These are phyloP conservation scores for Zygoascus hellenicus DNA, from an alignment of 1,139 yeast species.

Conservation along the genomic window DNA sequence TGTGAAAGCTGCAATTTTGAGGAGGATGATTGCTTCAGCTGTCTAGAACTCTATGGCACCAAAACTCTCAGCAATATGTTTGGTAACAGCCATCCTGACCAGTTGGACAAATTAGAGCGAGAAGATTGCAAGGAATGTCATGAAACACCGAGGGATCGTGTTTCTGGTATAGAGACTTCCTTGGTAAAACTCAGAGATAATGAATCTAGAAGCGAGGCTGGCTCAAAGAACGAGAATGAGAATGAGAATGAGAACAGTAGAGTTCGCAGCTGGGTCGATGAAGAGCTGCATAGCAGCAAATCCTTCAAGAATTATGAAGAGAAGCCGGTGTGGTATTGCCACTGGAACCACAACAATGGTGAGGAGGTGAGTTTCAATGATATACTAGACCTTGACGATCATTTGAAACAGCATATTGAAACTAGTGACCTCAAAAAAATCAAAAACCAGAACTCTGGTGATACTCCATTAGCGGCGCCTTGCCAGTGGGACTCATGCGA, in stretches of 20 bases:
- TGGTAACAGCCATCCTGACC: neutral
- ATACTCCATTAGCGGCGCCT: slow-evolving; percentile 12
- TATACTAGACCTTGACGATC: slow-evolving; percentile 30
- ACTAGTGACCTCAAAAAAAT: slow-evolving; percentile 5
- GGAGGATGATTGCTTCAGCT: slow-evolving; percentile 7
- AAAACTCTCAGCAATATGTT: neutral
- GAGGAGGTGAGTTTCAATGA: slow-evolving; percentile 27
- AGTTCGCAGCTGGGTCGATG: slow-evolving; percentile 7
- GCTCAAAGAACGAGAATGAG: too few species aligned
- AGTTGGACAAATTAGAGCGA: neutral
- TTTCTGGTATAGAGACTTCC: neutral
- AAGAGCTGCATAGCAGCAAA: slow-evolving; percentile 3
- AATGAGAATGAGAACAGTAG: neutral
- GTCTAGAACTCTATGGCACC: slow-evolving; percentile 2
- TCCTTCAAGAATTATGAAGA: slow-evolving; percentile 1
- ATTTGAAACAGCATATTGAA: slow-evolving; percentile 21
- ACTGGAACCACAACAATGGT: slow-evolving; percentile 34
- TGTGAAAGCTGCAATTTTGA: slow-evolving; percentile 8
- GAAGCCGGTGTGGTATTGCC: slow-evolving; percentile 24
- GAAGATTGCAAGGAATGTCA: slow-evolving; percentile 18
- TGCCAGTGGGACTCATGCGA: slow-evolving; percentile 40
- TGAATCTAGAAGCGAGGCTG: too few species aligned
- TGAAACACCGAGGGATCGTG: slow-evolving; percentile 18
- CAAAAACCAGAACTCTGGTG: neutral
- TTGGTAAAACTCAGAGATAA: slow-evolving; percentile 3